Base-by-base conservation (phyloP, 2,329 filamentous ascomycete species). In the Fusarium nelsonii region DNA sequence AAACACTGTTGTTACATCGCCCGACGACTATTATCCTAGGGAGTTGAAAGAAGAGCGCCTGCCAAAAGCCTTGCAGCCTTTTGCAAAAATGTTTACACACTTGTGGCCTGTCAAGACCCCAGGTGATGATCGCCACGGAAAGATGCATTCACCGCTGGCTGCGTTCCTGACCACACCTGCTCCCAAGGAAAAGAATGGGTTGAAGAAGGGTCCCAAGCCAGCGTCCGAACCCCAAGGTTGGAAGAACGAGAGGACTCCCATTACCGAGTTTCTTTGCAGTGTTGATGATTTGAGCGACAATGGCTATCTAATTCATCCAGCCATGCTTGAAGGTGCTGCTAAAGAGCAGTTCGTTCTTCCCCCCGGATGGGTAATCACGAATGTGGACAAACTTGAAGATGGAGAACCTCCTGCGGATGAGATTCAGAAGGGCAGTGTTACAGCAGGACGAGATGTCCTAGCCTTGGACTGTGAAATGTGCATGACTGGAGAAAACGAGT, bases 391-490 rank as follows among this genome's bases (percentile, higher is more conserved):
- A 41, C 80, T 93, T 9, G 87, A 90, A 46, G 91, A 93, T 33
- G 92, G 90, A 4, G 79, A 87, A 49, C 85, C 91, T 8, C 88
- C 91, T 4, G 91, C 94, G 51, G 78, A 80, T 7, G 88, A 94
- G 55, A 89, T 97, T 61, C 85, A 97, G 78, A 82, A 90, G 71
- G 95, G 94, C 57, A 95, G 93, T 78, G 82, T 97, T 60, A 97
- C 93, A 1, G 92, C 89, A 32, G 96, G 94, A 36, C 88, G 93
- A 66, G 87, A 91, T 37, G 83, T 97, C 12, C 83, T 97, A 49
- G 91, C 93, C 2, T 84, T 99, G 56, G 96, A 99, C 78, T 99
- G 96, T 80, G 96, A 99, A 80, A 99, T 99, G 96, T 97, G 94
- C 78, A 90, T 93, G 81, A 97, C 94, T 4, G 92, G 90, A 63